phyloP scores from a whole-genome alignment of 148 eudicot species.

The Talinum fruticosum region DNA sequence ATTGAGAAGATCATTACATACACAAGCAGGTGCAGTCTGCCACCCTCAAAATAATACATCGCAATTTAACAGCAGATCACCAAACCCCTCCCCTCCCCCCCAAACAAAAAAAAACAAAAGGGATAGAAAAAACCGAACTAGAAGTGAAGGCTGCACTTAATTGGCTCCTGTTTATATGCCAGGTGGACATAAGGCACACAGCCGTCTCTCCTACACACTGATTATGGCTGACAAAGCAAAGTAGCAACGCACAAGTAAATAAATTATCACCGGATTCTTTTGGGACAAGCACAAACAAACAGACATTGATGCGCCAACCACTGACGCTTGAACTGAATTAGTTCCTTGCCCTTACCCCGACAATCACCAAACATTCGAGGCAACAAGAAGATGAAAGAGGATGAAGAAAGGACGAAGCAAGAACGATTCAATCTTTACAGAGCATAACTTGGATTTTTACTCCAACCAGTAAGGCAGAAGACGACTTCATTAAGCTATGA shows the following conservation, averaged over 20 bases:
- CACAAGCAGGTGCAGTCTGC: conserved; percentile 22
- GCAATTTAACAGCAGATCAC: background rate
- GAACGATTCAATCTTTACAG: conserved; percentile 7
- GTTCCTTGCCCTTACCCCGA: background rate
- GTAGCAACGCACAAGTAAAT: background rate
- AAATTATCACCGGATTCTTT: background rate
- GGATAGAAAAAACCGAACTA: background rate
- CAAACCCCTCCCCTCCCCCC: background rate
- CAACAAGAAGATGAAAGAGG: conserved; percentile 6
- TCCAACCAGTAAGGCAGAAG: background rate
- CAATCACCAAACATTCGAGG: conserved; percentile 10
- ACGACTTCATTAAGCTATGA: conserved; percentile 39
- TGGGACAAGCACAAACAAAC: background rate
- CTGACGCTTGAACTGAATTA: background rate
- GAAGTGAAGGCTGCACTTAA: background rate
- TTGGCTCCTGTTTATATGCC: background rate
- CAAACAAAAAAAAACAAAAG: background rate
- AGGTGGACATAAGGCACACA: background rate
- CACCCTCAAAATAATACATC: conserved; percentile 1
- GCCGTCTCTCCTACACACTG: background rate
- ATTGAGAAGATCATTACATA: conserved; percentile 15
- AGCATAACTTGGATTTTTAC: background rate
- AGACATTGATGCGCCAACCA: background rate
- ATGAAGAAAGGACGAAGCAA: background rate
- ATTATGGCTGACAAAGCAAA: background rate